These are phyloP conservation scores for Dimargaris cristalligena DNA, from an alignment of 192 early-diverging fungal genomes.

Conservation along the genomic window DNA sequence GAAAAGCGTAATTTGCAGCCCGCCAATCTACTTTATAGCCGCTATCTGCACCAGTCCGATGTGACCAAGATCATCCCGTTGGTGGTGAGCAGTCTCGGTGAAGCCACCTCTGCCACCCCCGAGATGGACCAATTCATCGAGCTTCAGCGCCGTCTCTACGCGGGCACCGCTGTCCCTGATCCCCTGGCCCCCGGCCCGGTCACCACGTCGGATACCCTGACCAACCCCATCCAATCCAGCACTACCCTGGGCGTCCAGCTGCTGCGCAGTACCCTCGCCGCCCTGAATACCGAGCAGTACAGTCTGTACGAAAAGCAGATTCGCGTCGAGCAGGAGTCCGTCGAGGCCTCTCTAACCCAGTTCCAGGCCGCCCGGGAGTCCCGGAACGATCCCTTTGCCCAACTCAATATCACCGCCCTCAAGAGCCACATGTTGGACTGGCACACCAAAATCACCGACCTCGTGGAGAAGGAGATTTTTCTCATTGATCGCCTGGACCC, in stretches of 20 bases:
- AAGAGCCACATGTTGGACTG: constrained; percentile 48
- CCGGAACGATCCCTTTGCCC: constrained; percentile 36
- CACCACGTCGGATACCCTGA: not conserved
- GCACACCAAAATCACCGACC: constrained; percentile 47
- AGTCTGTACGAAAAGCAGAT: constrained; percentile 55
- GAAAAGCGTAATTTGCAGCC: constrained; percentile 11
- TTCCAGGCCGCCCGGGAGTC: constrained; percentile 35
- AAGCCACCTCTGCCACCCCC: not conserved
- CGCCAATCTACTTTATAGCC: constrained; percentile 16
- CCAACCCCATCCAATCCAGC: constrained; percentile 19
- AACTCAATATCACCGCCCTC: constrained; percentile 32
- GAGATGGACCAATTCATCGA: constrained; percentile 7
- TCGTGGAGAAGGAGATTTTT: constrained; percentile 52
- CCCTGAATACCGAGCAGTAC: constrained; percentile 33
- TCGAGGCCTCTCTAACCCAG: constrained; percentile 52
- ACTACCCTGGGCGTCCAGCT: constrained; percentile 58
- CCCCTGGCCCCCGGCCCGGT: constrained; percentile 21
- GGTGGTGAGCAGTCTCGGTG: constrained; percentile 16
- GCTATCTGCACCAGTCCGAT: constrained; percentile 25
- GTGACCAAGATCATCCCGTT: constrained; percentile 22
- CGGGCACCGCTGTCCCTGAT: not conserved
- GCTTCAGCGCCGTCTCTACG: constrained; percentile 13
- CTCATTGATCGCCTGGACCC: constrained; percentile 19
- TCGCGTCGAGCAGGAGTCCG: constrained; percentile 65
- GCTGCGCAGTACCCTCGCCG: constrained; percentile 48